Conservation (phyloP, 225 moss, liverwort and hornwort species). For the Thuidium tamariscinum region DNA sequence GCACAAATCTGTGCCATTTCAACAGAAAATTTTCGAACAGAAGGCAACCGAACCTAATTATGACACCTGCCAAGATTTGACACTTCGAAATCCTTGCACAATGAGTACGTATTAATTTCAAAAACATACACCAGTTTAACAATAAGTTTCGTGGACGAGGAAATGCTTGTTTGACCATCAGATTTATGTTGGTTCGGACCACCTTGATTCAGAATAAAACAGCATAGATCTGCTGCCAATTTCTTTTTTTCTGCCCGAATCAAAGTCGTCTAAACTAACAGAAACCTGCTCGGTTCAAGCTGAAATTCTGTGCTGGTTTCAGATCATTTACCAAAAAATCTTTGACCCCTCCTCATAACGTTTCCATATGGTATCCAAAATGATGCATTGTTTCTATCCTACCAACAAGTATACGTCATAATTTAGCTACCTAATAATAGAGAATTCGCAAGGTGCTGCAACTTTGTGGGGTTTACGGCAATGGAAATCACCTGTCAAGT, state of each 20-base stretch:
- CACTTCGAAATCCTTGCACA: neutral
- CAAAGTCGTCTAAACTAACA: neutral
- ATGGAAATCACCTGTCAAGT: constrained; percentile 2
- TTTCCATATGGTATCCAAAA: neutral
- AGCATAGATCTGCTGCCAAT: neutral
- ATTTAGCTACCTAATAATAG: no score
- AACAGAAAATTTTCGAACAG: neutral
- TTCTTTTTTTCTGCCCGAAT: neutral
- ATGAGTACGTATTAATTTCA: neutral
- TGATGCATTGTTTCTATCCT: no score
- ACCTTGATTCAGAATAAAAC: neutral
- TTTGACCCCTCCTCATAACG: neutral
- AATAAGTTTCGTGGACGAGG: neutral
- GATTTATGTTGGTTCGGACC: neutral
- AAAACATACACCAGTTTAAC: neutral
- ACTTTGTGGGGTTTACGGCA: neutral
- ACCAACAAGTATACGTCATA: neutral
- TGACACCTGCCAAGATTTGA: neutral
- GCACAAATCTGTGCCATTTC: neutral
- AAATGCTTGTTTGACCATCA: neutral
- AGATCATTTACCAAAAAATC: neutral
- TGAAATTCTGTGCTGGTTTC: no score
- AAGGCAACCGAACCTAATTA: neutral
- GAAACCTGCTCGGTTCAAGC: neutral
- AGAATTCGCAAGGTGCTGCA: neutral